These are phyloP conservation scores for Fomitiporia mediterranea DNA, from an alignment of 1,284 basidiomycete genomes.

Conservation along the genomic window DNA sequence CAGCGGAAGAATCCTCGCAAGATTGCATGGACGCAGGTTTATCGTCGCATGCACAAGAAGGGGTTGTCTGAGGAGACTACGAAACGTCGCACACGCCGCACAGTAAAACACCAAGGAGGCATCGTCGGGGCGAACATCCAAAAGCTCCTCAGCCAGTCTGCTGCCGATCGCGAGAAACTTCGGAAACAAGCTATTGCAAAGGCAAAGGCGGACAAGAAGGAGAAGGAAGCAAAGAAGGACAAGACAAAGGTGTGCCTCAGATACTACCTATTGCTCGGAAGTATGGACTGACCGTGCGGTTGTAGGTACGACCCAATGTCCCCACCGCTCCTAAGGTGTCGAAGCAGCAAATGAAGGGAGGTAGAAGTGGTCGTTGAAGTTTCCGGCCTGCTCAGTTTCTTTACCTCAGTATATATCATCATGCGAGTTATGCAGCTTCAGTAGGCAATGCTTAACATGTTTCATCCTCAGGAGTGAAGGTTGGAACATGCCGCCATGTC, in stretches of 20 bases:
- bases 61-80: conserved; percentile 98
- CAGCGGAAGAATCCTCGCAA: conserved; percentile 99
- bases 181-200: conserved; percentile 85
- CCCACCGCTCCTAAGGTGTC: conserved; percentile 78
- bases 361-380: conserved; percentile 63
- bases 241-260: conserved; percentile 60
- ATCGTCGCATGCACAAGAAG: conserved; percentile 99
- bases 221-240: conserved; percentile 90
- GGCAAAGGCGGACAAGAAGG: conserved; percentile 94
- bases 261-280: not conserved
- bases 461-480: no score
- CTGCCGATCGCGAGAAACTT: conserved; percentile 79
- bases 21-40: conserved; percentile 97
- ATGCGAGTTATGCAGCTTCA: no score
- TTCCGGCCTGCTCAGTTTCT: no score
- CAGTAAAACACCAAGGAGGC: conserved; percentile 97
- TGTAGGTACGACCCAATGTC: conserved; percentile 49
- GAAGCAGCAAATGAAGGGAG: conserved; percentile 95
- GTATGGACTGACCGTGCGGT: conserved; percentile 7
- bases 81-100: conserved; percentile 97
- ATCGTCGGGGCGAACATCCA: conserved; percentile 96
- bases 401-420: no score
- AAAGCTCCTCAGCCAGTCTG: conserved; percentile 85
- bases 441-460: no score
- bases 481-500: no score